Evolutionary conservation across 164 flowering plant genomes (phyloP), one percentile per base, ranked within the genome.

Genomic region (Platanus orientalis): DNA sequence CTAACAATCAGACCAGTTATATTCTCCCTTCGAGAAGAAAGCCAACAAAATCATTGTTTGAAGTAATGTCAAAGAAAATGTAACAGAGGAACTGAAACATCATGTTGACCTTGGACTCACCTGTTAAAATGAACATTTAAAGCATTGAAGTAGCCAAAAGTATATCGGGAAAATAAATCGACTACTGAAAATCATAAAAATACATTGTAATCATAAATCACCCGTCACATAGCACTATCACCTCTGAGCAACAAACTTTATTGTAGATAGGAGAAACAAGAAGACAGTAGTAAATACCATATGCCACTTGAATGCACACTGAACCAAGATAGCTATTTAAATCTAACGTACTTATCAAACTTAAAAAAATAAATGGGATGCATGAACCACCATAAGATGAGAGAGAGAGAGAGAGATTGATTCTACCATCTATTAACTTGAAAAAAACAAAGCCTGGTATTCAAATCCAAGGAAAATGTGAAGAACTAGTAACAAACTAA

Each of bases 401-500:
- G 5, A 34, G 10, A 34, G 10, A 34, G 5, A 34, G 7, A 34
- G 10, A 5, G 47, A 42, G 10, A 4, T 10, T 42, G 10, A 19
- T 45, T 1, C 4, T 13, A 13, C 20, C 49, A 45, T 45, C 19
- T 45, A 45, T 16, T 45, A 17, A 16, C 39, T 10, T 34, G 39
- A 34, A 5, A 34, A 34, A 34, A 34, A 34, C 50, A 5, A 47
- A n/a, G 28, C 19, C 47, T 30, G 16, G 13, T 21, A 66, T 42
- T 49, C 14, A 36, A 50, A 19, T 5, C 19, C 7, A 16, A 26
- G 19, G 26, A 58, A 21, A 13, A 40, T 21, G 36, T 21, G 53
- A 44, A 29, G 45, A 60, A 2, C 49, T 23, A 13, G 13, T 7
- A 6, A n/a, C 57, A 64, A 72, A 68, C 17, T 64, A 70, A 94